Conservation (phyloP, 805 yeast genomes). For the Myxozyma kluyveri region DNA sequence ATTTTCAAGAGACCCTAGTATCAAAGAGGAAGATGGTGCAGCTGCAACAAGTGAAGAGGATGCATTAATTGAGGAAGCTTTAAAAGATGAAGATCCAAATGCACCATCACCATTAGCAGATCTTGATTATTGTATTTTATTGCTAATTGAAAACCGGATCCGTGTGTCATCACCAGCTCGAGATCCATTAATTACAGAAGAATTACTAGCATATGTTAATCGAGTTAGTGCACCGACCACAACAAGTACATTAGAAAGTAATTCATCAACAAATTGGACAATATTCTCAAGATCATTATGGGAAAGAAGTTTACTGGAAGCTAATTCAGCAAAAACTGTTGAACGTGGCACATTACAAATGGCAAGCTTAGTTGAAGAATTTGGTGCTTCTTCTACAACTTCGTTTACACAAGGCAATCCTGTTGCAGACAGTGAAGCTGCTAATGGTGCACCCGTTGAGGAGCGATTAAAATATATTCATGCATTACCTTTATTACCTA, state of each 20-base stretch:
- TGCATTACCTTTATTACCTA: conserved; percentile 72
- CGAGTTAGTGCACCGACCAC: conserved; percentile 52
- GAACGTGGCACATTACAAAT: conserved; percentile 93
- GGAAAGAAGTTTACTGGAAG: conserved; percentile 84
- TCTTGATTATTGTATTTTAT: conserved; percentile 69
- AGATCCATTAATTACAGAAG: conserved; percentile 73
- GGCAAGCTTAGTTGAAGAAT: conserved; percentile 86
- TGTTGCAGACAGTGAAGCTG: conserved; percentile 9
- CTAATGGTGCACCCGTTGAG: conserved; percentile 41
- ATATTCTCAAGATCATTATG: conserved; percentile 79
- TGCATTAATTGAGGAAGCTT: conserved; percentile 44
- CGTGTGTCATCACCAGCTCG: conserved; percentile 64
- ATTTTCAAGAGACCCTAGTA: conserved; percentile 47
- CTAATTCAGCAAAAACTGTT: conserved; percentile 75
- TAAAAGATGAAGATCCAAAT: conserved; percentile 61
- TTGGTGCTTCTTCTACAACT: conserved; percentile 53
- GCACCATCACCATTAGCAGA: conserved; percentile 70
- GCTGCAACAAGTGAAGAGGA: neutral
- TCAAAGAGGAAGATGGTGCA: neutral
- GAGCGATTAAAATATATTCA: conserved; percentile 69
- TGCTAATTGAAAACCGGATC: conserved; percentile 63
- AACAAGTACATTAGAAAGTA: conserved; percentile 37
- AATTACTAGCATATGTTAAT: conserved; percentile 69
- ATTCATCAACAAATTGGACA: conserved; percentile 59
- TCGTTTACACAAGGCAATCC: conserved; percentile 21